Percentiles rank a stretch among this genome's conserved stretches.
These are phyloP conservation scores for Boechera divaricarpa DNA, from an alignment of 345 rosid species.

Conservation along the genomic window DNA sequence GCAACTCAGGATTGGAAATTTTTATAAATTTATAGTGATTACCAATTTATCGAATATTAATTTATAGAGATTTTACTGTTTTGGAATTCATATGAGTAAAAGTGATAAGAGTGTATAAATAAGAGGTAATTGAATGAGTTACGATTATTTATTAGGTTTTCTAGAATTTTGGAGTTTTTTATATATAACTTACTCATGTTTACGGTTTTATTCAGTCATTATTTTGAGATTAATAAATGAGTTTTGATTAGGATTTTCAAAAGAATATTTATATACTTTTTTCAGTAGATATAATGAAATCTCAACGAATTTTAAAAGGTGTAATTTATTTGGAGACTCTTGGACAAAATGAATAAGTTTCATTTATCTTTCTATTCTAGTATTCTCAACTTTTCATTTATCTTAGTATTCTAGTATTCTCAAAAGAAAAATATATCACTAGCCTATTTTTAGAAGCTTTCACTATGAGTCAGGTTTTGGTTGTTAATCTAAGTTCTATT, in stretches of 20 bases:
- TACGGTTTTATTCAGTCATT: neutral
- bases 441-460: neutral
- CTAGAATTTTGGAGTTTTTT: neutral
- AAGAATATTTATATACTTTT: neutral
- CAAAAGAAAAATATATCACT: neutral
- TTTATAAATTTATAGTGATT: too few relatives aligned
- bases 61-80: too few relatives aligned
- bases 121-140: neutral
- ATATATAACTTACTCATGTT: neutral
- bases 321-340: neutral
- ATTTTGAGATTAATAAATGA: neutral
- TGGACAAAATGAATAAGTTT: neutral
- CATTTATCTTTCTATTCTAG: neutral
- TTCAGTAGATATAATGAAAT: neutral
- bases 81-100: too few relatives aligned
- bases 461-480: too few relatives aligned
- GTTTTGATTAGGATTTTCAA: neutral
- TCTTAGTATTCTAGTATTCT: neutral
- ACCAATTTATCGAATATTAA: too few relatives aligned
- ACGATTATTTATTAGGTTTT: neutral
- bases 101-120: neutral
- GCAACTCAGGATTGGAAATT: too few relatives aligned
- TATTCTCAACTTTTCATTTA: neutral
- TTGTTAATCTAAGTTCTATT: neutral
- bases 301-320: neutral